Base-by-base conservation (phyloP, 177 flowering plant genomes). In the Vitis hybrid region DNA sequence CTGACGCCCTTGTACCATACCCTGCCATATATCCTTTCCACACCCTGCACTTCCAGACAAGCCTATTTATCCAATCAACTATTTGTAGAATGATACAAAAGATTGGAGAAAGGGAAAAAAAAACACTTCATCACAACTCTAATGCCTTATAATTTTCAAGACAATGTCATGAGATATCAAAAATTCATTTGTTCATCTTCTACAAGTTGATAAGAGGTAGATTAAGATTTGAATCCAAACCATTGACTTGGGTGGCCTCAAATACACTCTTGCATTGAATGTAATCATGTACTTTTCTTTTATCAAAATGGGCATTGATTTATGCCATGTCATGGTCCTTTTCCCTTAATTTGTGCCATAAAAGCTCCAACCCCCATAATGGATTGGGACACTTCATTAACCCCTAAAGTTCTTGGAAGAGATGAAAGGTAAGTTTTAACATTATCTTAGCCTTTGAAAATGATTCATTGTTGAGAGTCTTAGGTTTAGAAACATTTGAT, bases 401-500 rank as follows among this genome's bases (percentile, higher is more conserved):
- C 58, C 58, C 58, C 58, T 54, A 54, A 54, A 15, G 58, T 54
- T 54, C 17, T 54, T 54, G 58, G 17, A 54, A 54, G 8, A 54
- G 17, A 17, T 6, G 15, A 6, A 54, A 17, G 12, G 2, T 54
- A 14, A 12, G 17, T 14, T 14, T 54, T 12, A 54, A 14, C 17
- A 54, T 14, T 17, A 54, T 54, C 15, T 14, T 14, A 54, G 6
- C 27, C 12, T 35, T 11, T 32, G n/a, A 14, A 5, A 14, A 11
- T 5, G 35, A 62, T 48, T 21, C 4, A 11, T 11, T 11, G 5
- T 30, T 30, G 21, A 27, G 62, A 21, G 67, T 46, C 74, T 64
- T 71, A 68, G 64, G 59, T 69, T 69, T 51, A 18, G 1, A 69
- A 59, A 58, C 32, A 51, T 53, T 48, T 20, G 21, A 24, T 59